Evolutionary conservation across 1,139 yeast species (phyloP), one percentile per base, ranked within the genome.

Genomic region (Trichomonascaceae sp.): DNA sequence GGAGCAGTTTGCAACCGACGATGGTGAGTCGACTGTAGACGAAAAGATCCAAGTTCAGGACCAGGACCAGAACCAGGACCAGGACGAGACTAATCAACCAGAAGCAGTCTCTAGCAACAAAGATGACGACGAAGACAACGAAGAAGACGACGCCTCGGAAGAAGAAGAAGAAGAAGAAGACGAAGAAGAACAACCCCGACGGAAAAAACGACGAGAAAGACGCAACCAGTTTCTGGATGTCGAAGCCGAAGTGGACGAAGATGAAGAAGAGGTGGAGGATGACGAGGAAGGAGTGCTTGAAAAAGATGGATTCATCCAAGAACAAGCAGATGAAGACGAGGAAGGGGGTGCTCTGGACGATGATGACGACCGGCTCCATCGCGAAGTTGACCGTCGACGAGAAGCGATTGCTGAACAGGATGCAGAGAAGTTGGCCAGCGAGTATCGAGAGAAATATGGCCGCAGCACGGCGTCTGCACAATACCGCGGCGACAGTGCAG

Each of bases 221-320:
- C 75, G 85, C 48, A 89, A 89, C 57, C 89, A 81, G 65, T 89
- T 89, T 59, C 70, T 89, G 60, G 99, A 89, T 79, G 93, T 89
- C 37, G 98, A 89, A 65, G 99, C 99, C 39, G 98, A 89, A 56
- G 99, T 89, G 38, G 95, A 92, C 56, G 97, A 89, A 41, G 98
- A 89, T 46, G 98, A 89, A 39, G 98, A 89, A 45, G 98, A 89
- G 28, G 87, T 77, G 27, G 78, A 84, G 32, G 97, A 87, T 46
- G 97, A 85, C 40, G 96, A 84, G 47, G 94, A 89, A 8, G 96
- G 80, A 43, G 62, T 82, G 28, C 72, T 80, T 37, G 72, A 87
- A 48, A 93, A 85, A 52, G 94, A 62, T 36, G 68, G 68, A 1
- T 63, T 63, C 35, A 62, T 64, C 33, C 64, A 61, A 36, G 61